These are phyloP conservation scores for Dipodascopsis tothii DNA, from an alignment of 805 yeast genomes.

Conservation along the genomic window DNA sequence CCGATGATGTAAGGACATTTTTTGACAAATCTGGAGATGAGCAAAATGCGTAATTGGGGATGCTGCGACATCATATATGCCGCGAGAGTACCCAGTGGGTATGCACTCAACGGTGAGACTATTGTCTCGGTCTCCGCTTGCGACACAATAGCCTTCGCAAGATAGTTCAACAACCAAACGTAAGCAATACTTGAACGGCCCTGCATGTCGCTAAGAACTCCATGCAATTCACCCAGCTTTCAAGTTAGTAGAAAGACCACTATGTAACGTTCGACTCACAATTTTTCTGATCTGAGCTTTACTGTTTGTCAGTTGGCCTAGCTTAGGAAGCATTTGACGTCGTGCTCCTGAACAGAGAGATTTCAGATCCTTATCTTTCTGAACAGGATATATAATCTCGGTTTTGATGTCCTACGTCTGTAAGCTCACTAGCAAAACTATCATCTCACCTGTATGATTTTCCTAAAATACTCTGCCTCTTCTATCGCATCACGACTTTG, in stretches of 20 bases:
- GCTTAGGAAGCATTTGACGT: conserved; percentile 74
- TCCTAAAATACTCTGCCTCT: conserved; percentile 1
- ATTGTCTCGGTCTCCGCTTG: conserved; percentile 92
- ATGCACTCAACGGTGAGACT: conserved; percentile 66
- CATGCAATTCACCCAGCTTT: conserved; percentile 46
- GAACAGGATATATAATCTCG: conserved; percentile 50
- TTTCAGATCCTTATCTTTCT: conserved; percentile 46
- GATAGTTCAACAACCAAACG: conserved; percentile 69
- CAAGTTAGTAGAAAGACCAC: not conserved
- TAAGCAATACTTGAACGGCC: conserved; percentile 43
- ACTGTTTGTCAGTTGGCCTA: conserved; percentile 84
- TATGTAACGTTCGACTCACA: conserved; percentile 6
- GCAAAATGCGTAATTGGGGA: conserved; percentile 47
- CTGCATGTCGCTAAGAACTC: conserved; percentile 44
- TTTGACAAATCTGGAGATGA: conserved; percentile 77
- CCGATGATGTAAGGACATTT: conserved; percentile 89
- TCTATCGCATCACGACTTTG: too few relatives aligned
- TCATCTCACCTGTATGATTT: not conserved
- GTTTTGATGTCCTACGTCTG: conserved; percentile 52
- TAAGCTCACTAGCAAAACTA: too few relatives aligned
- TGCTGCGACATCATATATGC: conserved; percentile 44
- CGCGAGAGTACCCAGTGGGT: conserved; percentile 69
- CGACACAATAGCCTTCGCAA: conserved; percentile 75
- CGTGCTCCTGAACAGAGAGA: conserved; percentile 52
- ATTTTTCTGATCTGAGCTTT: conserved; percentile 45